phyloP scores from a whole-genome alignment of 345 rosid species.

The Corymbia maculata region DNA sequence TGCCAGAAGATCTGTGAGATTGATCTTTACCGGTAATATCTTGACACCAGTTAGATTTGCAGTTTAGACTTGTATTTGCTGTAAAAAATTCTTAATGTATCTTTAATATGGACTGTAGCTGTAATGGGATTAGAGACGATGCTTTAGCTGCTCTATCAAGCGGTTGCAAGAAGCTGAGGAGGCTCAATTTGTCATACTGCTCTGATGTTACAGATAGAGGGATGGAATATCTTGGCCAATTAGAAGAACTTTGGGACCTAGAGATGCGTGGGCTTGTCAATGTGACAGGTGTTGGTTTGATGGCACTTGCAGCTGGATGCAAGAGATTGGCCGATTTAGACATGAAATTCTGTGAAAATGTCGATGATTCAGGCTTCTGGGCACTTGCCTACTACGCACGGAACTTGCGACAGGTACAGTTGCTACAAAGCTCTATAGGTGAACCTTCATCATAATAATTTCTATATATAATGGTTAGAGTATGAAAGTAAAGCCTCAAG shows the following conservation, averaged over 20 bases:
- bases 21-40: constrained; percentile 75
- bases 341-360: constrained; percentile 58
- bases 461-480: not conserved
- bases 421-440: not conserved
- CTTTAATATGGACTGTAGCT: constrained; percentile 20
- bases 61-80: not conserved
- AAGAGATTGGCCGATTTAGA: constrained; percentile 60
- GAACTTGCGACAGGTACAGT: constrained; percentile 77
- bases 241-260: constrained; percentile 54
- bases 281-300: constrained; percentile 53
- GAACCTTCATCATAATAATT: not conserved
- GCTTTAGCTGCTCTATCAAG: constrained; percentile 64
- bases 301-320: constrained; percentile 53
- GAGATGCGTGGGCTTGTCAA: constrained; percentile 61
- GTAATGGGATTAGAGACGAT: constrained; percentile 57
- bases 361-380: constrained; percentile 75
- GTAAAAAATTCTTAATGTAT: not conserved
- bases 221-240: constrained; percentile 30
- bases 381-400: constrained; percentile 53
- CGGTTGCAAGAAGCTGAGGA: constrained; percentile 72
- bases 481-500: not conserved
- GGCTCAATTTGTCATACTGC: constrained; percentile 80
- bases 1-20: constrained; percentile 60
- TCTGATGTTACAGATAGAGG: constrained; percentile 53
- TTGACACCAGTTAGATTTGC: not conserved